phyloP scores from a whole-genome alignment of 2,329 filamentous ascomycete species.

The Sclerotinia glacialis region DNA sequence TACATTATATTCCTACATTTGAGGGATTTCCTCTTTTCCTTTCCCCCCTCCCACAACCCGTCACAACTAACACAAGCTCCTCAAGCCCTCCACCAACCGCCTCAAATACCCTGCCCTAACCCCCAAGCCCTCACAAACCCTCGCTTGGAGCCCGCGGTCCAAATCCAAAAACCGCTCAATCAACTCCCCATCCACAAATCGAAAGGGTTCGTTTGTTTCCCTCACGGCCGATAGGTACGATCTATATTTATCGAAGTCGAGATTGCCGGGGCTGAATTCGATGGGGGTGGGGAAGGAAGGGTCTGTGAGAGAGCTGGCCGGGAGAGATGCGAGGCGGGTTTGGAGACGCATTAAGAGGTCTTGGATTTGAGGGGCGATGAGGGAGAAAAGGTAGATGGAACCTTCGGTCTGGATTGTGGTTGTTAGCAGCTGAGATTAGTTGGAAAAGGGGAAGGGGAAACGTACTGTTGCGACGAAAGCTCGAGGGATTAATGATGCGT shows the following conservation, averaged over 20 bases:
- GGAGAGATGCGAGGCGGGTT: slow-evolving; percentile 56
- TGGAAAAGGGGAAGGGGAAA: slow-evolving; percentile 23
- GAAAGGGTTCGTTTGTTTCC: slow-evolving; percentile 70
- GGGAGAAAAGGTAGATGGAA: slow-evolving; percentile 83
- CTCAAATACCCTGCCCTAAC: slow-evolving; percentile 62
- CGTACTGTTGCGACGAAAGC: slow-evolving; percentile 88
- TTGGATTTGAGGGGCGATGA: slow-evolving; percentile 68
- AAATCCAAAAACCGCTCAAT: slow-evolving; percentile 81
- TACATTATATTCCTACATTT: too few species aligned
- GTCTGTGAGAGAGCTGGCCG: background rate
- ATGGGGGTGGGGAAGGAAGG: slow-evolving; percentile 35
- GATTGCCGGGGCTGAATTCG: slow-evolving; percentile 66
- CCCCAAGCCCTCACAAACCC: slow-evolving; percentile 54
- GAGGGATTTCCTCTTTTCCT: too few species aligned
- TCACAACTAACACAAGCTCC: slow-evolving; percentile 54
- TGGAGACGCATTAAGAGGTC: slow-evolving; percentile 84
- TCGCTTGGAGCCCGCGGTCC: slow-evolving; percentile 54
- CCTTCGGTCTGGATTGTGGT: slow-evolving; percentile 70
- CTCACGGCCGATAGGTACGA: slow-evolving; percentile 72
- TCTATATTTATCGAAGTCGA: slow-evolving; percentile 77
- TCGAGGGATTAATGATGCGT: slow-evolving; percentile 69
- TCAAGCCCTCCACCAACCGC: slow-evolving; percentile 60
- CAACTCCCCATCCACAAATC: slow-evolving; percentile 91
- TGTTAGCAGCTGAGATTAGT: background rate
- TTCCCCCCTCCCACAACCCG: too few species aligned